phyloP scores from a whole-genome alignment of 2,329 filamentous ascomycete species.

The Neofusicoccum parvum region DNA sequence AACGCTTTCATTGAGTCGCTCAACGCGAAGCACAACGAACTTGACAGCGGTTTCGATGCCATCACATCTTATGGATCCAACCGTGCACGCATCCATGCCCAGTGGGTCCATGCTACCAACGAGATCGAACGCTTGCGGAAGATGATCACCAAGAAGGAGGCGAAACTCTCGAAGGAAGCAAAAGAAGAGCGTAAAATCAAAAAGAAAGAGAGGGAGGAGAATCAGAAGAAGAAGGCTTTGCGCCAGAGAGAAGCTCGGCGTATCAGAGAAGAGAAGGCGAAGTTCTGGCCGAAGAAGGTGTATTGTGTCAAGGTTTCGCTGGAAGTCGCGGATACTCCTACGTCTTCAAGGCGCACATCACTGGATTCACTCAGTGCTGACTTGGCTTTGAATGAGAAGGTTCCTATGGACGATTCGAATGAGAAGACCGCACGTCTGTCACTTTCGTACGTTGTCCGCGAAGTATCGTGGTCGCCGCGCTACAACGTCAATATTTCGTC shows the following conservation, averaged over 20 bases:
- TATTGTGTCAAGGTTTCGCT: conserved; percentile 41
- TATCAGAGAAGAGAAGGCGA: conserved; percentile 34
- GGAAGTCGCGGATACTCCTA: conserved; percentile 37
- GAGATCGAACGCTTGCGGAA: conserved; percentile 31
- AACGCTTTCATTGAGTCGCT: conserved; percentile 40
- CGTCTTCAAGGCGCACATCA: conserved; percentile 31
- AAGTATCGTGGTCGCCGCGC: conserved; percentile 55
- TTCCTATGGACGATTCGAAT: neutral
- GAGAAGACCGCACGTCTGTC: conserved; percentile 40
- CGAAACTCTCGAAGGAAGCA: neutral
- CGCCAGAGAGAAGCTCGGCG: conserved; percentile 33
- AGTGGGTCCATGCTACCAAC: conserved; percentile 28
- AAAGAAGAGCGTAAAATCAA: neutral
- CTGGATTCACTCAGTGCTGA: conserved; percentile 29
- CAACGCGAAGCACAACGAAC: conserved; percentile 32
- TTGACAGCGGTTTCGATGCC: conserved; percentile 37
- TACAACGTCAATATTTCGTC: conserved; percentile 59
- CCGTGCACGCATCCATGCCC: conserved; percentile 31
- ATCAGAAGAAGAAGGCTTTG: conserved; percentile 30
- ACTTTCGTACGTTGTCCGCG: conserved; percentile 62
- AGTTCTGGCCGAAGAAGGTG: conserved; percentile 42
- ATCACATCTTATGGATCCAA: conserved; percentile 38
- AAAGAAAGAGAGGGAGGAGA: conserved; percentile 25
- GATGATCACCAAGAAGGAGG: conserved; percentile 25
- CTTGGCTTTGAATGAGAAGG: neutral